phyloP scores from a whole-genome alignment of 441 rosid genomes.

The Adansonia gregorii region DNA sequence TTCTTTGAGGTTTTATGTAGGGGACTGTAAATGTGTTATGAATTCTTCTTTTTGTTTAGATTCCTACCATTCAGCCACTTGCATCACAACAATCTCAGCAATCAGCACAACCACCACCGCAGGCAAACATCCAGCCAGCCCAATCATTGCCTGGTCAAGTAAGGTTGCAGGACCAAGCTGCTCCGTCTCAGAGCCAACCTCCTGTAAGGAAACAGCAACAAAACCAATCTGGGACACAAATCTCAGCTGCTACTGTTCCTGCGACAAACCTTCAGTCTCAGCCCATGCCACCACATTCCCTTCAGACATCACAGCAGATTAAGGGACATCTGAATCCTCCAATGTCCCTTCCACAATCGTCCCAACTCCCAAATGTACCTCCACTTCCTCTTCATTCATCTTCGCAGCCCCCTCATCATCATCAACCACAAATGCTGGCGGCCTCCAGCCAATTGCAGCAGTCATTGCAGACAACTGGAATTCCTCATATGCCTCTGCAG shows the following conservation, averaged over 20 bases:
- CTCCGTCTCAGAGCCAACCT: constrained; percentile 51
- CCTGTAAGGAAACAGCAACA: constrained; percentile 59
- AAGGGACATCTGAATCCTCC: constrained; percentile 67
- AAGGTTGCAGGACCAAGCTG: constrained; percentile 59
- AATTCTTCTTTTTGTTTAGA: constrained; percentile 43
- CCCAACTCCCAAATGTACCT: constrained; percentile 57
- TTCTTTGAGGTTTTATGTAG: constrained; percentile 14
- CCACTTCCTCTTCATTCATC: constrained; percentile 59
- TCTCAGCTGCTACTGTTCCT: constrained; percentile 54
- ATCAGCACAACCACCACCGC: constrained; percentile 55
- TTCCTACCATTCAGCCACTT: constrained; percentile 65
- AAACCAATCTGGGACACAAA: constrained; percentile 54
- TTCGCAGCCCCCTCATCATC: constrained; percentile 61
- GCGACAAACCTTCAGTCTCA: constrained; percentile 63
- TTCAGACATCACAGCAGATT: constrained; percentile 59
- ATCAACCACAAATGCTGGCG: constrained; percentile 64
- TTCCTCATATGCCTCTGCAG: constrained; percentile 63
- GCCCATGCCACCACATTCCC: constrained; percentile 54
- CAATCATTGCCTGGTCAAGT: constrained; percentile 49
- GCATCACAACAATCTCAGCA: constrained; percentile 62
- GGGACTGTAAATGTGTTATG: constrained; percentile 17
- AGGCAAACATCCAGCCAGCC: constrained; percentile 51
- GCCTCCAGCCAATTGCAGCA: constrained; percentile 75
- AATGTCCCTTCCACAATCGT: constrained; percentile 58
- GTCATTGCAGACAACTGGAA: constrained; percentile 58